Percentiles rank a stretch among this genome's conserved stretches.
Conservation (phyloP, 306 rosid species). For the Fragaria nilgerrensis region DNA sequence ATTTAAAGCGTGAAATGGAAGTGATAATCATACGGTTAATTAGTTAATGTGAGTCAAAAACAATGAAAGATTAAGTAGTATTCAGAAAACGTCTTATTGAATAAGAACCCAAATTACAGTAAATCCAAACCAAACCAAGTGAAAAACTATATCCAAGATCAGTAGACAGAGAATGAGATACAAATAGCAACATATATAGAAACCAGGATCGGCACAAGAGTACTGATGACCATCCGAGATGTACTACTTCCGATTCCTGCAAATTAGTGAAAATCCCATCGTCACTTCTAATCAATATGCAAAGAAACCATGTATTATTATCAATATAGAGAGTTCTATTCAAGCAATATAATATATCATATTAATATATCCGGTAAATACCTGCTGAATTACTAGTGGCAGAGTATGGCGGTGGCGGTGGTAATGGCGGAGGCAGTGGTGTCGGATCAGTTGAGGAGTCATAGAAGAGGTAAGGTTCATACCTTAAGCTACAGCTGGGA, state of each 20-base stretch:
- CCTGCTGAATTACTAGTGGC: no score
- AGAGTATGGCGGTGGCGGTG: not conserved
- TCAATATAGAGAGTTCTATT: no score
- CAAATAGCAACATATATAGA: not conserved
- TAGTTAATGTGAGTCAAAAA: no score
- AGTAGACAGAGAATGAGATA: not conserved
- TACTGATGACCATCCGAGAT: not conserved
- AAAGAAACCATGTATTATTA: no score
- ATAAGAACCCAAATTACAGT: no score
- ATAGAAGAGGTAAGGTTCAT: not conserved
- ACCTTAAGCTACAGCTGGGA: not conserved
- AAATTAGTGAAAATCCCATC: not conserved
- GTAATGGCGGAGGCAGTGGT: not conserved
- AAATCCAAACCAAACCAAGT: not conserved
- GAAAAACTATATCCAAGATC: not conserved
- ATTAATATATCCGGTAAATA: no score
- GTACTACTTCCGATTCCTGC: not conserved
- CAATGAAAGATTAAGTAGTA: not conserved
- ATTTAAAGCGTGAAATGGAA: not conserved
- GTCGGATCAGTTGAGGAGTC: not conserved
- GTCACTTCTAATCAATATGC: not conserved
- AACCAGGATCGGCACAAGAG: not conserved
- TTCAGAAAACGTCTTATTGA: no score
- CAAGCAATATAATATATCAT: no score
- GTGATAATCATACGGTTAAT: not conserved